Percentiles rank a stretch among this genome's conserved stretches.
These are phyloP conservation scores for Beauveria caledonica DNA, from an alignment of 2,329 filamentous ascomycete genomes.

Conservation along the genomic window DNA sequence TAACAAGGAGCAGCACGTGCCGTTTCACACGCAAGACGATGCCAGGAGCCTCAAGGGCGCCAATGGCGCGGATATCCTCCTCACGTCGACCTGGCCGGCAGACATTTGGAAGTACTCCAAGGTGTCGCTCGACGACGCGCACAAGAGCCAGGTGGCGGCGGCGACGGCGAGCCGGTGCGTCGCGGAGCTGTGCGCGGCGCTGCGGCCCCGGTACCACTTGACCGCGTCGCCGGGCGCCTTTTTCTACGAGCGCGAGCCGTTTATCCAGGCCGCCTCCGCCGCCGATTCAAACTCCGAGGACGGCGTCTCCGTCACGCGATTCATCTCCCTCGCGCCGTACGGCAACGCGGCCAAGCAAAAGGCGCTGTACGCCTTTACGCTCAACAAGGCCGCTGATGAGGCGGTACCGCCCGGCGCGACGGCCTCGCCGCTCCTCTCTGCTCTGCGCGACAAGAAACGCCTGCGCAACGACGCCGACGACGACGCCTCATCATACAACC, in stretches of 20 bases:
- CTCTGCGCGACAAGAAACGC: slow-evolving; percentile 50
- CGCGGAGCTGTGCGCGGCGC: slow-evolving; percentile 64
- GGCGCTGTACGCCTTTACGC: slow-evolving; percentile 67
- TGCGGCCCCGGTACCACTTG: slow-evolving; percentile 93
- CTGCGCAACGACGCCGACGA: slow-evolving; percentile 29
- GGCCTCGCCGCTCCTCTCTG: slow-evolving; percentile 62
- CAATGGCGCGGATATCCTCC: slow-evolving; percentile 73
- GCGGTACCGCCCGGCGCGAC: slow-evolving; percentile 65
- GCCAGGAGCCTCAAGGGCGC: slow-evolving; percentile 67
- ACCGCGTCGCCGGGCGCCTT: slow-evolving; percentile 55
- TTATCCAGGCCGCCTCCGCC: slow-evolving; percentile 55
- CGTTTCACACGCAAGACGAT: slow-evolving; percentile 70
- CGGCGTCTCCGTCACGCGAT: slow-evolving; percentile 63
- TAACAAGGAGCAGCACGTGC: slow-evolving; percentile 60
- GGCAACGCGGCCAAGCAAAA: slow-evolving; percentile 73
- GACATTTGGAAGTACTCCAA: slow-evolving; percentile 63
- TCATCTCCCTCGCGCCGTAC: slow-evolving; percentile 78
- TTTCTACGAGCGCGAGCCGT: slow-evolving; percentile 89
- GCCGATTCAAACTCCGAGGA: slow-evolving; percentile 27
- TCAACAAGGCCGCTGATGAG: slow-evolving; percentile 54
- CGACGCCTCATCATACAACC: slow-evolving; percentile 33
- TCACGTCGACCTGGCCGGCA: slow-evolving; percentile 81
- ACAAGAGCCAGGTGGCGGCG: slow-evolving; percentile 40
- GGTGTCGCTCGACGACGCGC: slow-evolving; percentile 46
- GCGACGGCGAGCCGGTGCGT: slow-evolving; percentile 56